These are phyloP conservation scores for Penicillium sp. DNA, from an alignment of 2,329 filamentous ascomycete genomes.

Conservation along the genomic window DNA sequence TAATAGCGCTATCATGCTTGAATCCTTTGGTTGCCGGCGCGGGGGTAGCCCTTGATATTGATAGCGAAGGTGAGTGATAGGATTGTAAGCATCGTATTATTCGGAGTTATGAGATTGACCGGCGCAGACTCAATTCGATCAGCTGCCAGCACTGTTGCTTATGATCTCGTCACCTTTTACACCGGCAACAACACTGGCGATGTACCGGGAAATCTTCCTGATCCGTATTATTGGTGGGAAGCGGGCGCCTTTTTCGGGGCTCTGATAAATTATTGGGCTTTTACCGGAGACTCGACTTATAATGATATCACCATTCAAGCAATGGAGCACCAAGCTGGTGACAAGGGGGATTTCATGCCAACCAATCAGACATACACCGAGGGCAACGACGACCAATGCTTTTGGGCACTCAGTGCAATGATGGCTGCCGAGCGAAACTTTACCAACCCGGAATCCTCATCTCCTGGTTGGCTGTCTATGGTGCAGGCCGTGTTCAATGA, in stretches of 20 bases:
- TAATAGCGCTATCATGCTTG: not conserved
- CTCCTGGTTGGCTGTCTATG: constrained; percentile 70
- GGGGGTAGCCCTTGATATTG: constrained; percentile 8
- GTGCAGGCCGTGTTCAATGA: constrained; percentile 77
- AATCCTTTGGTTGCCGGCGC: not conserved
- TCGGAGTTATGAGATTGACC: not conserved
- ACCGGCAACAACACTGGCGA: constrained; percentile 32
- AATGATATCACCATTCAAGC: constrained; percentile 11
- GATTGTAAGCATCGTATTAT: not conserved
- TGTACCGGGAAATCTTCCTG: constrained; percentile 32
- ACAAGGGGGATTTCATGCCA: constrained; percentile 14
- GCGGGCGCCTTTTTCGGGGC: constrained; percentile 38
- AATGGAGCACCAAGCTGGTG: constrained; percentile 12
- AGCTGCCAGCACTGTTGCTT: constrained; percentile 31
- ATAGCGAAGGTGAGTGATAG: constrained; percentile 3
- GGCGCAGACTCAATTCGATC: constrained; percentile 33
- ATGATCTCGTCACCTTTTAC: constrained; percentile 38
- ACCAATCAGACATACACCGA: constrained; percentile 13
- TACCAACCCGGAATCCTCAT: constrained; percentile 39
- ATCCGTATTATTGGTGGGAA: constrained; percentile 43
- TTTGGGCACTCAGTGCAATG: constrained; percentile 23
- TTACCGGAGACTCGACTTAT: constrained; percentile 13
- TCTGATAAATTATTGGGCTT: constrained; percentile 31
- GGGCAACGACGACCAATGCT: constrained; percentile 17
- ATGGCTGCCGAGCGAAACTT: constrained; percentile 22